phyloP scores from a whole-genome alignment of 2,329 filamentous ascomycete genomes.

The Penicillium sumatraense region DNA sequence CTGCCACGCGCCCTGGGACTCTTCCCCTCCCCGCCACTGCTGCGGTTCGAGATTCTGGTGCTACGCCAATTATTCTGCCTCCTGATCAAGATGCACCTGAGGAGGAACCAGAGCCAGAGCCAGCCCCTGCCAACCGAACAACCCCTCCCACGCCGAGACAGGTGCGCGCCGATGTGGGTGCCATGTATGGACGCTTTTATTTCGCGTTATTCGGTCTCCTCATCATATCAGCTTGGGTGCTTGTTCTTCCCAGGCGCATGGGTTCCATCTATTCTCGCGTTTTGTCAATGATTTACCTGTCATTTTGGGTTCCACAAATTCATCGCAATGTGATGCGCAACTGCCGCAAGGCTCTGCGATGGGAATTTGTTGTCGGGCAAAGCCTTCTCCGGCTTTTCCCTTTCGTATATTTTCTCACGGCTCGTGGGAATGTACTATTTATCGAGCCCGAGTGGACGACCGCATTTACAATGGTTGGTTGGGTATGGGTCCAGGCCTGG shows the following conservation, averaged over 20 bases:
- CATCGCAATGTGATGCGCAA: conserved; percentile 88
- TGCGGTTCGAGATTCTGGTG: conserved; percentile 50
- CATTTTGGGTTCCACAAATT: conserved; percentile 92
- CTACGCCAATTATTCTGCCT: conserved; percentile 62
- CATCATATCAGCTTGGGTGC: conserved; percentile 64
- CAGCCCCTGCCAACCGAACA: conserved; percentile 38
- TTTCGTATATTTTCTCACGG: conserved; percentile 82
- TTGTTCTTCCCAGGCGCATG: conserved; percentile 58
- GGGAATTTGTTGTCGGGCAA: conserved; percentile 88
- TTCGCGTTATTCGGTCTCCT: conserved; percentile 61
- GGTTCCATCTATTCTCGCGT: conserved; percentile 63
- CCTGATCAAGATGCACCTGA: conserved; percentile 61
- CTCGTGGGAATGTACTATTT: conserved; percentile 79
- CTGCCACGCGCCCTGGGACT: conserved; percentile 37
- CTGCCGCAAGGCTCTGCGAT: conserved; percentile 86
- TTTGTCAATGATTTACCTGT: conserved; percentile 76
- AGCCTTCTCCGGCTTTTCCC: conserved; percentile 78
- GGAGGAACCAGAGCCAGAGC: conserved; percentile 37
- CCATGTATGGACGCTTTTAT: conserved; percentile 67
- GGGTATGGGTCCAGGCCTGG: conserved; percentile 87
- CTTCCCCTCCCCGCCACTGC: conserved; percentile 60
- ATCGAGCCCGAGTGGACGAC: conserved; percentile 69
- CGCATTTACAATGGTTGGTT: conserved; percentile 69
- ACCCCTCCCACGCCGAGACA: conserved; percentile 39
- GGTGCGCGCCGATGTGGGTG: conserved; percentile 55